Evolutionary conservation across 148 eudicot genomes (phyloP).

Genomic region (Camellia granthamiana): DNA sequence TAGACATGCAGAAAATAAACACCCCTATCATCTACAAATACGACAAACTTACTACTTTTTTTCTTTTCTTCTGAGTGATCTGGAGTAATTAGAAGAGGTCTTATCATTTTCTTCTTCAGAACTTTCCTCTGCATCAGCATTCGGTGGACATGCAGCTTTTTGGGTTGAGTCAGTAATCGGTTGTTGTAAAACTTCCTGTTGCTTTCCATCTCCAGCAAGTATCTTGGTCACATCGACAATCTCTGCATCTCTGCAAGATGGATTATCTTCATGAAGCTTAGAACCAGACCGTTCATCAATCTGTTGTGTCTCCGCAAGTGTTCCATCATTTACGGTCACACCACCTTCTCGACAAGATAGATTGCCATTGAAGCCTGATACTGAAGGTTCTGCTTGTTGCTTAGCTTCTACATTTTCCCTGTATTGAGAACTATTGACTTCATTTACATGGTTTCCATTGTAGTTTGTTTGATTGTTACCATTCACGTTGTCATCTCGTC

Average conservation of each 20-base stretch:
- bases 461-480: slow-evolving; percentile 21
- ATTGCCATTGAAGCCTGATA: slow-evolving; percentile 4
- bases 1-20: slow-evolving; percentile 1
- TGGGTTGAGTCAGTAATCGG: slow-evolving; percentile 16
- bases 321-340: slow-evolving; percentile 5
- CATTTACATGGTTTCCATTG: slow-evolving; percentile 14
- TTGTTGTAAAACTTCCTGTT: slow-evolving; percentile 14
- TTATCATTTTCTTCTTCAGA: slow-evolving; percentile 32
- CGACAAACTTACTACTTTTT: slow-evolving; percentile 26
- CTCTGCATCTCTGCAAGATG: slow-evolving; percentile 9
- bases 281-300: slow-evolving; percentile 21
- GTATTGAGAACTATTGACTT: slow-evolving; percentile 5
- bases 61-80: slow-evolving; percentile 22
- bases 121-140: slow-evolving; percentile 26
- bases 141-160: slow-evolving; percentile 19
- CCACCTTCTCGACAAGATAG: slow-evolving; percentile 14
- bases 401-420: slow-evolving; percentile 16
- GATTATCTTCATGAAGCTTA: slow-evolving; percentile 16
- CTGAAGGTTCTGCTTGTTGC: slow-evolving; percentile 23
- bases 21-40: not conserved
- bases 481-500: slow-evolving; percentile 17
- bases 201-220: slow-evolving; percentile 11
- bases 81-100: slow-evolving; percentile 18
- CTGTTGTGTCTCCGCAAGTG: not conserved
- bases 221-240: not conserved